phyloP scores from a whole-genome alignment of 257 asterid genomes.

The Salvia hispanica region DNA sequence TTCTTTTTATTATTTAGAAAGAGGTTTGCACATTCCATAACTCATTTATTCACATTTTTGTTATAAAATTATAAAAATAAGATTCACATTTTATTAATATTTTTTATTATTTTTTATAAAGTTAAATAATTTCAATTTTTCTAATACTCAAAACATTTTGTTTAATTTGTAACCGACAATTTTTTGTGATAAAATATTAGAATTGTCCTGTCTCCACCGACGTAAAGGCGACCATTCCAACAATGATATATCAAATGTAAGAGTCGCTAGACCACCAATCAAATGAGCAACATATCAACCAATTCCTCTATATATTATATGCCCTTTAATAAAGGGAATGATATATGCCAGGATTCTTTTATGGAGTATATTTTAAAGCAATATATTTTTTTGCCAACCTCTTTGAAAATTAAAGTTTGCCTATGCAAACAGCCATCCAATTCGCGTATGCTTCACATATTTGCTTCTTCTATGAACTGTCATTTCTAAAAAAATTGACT shows the following conservation, averaged over 20 bases:
- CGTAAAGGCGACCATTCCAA: neutral
- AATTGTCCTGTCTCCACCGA: neutral
- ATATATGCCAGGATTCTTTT: neutral
- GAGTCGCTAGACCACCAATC: constrained; percentile 1
- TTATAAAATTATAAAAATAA: too few relatives aligned
- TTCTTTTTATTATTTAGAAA: too few relatives aligned
- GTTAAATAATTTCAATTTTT: too few relatives aligned
- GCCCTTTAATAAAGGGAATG: constrained; percentile 16
- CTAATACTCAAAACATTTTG: too few relatives aligned
- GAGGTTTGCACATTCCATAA: too few relatives aligned
- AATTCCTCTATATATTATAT: neutral
- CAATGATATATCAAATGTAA: neutral
- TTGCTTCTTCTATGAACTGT: constrained; percentile 15
- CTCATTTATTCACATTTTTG: too few relatives aligned
- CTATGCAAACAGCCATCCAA: neutral
- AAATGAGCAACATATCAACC: neutral
- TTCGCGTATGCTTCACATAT: constrained; percentile 1
- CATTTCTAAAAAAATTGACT: constrained; percentile 27
- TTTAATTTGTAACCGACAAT: too few relatives aligned
- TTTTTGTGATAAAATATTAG: too few relatives aligned
- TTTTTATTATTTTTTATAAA: too few relatives aligned
- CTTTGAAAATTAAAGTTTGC: neutral
- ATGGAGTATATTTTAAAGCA: neutral
- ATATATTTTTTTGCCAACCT: neutral
- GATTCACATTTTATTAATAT: too few relatives aligned